These are phyloP conservation scores for Dictyophora rubrovolvata DNA, from an alignment of 768 basidiomycete species.

Conservation along the genomic window DNA sequence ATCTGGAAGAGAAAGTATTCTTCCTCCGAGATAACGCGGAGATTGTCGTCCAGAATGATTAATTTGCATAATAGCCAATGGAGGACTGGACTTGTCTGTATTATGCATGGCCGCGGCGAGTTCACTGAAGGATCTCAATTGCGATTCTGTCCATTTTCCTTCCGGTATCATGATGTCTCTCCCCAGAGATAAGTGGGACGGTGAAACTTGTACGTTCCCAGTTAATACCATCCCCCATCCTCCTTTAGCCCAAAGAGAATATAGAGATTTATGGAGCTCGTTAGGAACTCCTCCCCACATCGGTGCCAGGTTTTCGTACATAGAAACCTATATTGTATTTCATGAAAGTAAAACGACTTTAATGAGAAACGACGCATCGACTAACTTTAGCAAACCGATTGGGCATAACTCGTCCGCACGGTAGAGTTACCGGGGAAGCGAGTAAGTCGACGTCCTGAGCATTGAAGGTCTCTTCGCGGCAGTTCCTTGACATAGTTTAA, in stretches of 20 bases:
- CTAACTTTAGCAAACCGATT: conserved; percentile 42
- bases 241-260: conserved; percentile 62
- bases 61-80: conserved; percentile 71
- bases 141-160: conserved; percentile 19
- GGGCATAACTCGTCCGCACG: conserved; percentile 23
- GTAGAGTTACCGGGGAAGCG: conserved; percentile 19
- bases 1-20: conserved; percentile 46
- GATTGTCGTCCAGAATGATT: conserved; percentile 82
- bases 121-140: conserved; percentile 36
- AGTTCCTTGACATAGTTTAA: neutral
- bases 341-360: neutral
- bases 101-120: conserved; percentile 43
- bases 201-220: conserved; percentile 69
- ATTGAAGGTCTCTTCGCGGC: neutral
- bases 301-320: conserved; percentile 75
- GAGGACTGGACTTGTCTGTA: neutral
- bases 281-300: conserved; percentile 68
- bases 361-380: neutral
- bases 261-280: conserved; percentile 48
- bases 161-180: conserved; percentile 58
- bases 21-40: conserved; percentile 54
- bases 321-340: conserved; percentile 49
- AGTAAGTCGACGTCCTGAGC: conserved; percentile 1
- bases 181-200: conserved; percentile 56
- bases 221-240: conserved; percentile 86